Percentiles rank a stretch among this genome's conserved stretches.
These are phyloP conservation scores for Heterobasidion occidentale DNA, from an alignment of 1,284 basidiomycete species.

Conservation along the genomic window DNA sequence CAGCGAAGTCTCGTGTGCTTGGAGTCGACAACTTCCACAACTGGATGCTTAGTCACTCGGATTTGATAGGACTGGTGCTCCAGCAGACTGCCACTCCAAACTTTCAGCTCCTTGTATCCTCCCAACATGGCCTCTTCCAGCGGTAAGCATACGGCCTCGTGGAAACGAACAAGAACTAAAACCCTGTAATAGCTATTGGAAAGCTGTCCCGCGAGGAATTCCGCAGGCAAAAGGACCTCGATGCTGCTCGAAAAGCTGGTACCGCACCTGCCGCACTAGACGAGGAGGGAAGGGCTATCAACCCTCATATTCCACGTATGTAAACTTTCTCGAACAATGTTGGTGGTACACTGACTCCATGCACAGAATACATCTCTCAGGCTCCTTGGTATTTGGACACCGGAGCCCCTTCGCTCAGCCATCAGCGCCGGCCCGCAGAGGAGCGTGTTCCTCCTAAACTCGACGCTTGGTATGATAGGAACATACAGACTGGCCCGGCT, in stretches of 20 bases:
- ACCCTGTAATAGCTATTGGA: constrained; percentile 28
- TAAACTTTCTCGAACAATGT: too few species aligned
- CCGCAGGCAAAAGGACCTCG: constrained; percentile 90
- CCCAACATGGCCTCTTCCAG: constrained; percentile 11
- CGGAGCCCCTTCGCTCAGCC: constrained; percentile 84
- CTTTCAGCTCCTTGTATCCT: too few species aligned
- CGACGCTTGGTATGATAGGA: constrained; percentile 90
- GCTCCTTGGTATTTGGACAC: constrained; percentile 98
- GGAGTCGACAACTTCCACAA: too few species aligned
- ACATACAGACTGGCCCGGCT: constrained; percentile 79
- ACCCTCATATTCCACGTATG: constrained; percentile 95
- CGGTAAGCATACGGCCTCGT: constrained; percentile 2
- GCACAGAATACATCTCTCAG: constrained; percentile 85
- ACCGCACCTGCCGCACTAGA: constrained; percentile 94
- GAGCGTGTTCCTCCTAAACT: constrained; percentile 65
- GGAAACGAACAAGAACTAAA: neutral
- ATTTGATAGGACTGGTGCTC: too few species aligned
- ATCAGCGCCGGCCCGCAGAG: constrained; percentile 81
- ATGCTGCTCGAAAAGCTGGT: constrained; percentile 94
- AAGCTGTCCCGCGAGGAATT: constrained; percentile 93
- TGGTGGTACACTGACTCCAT: neutral
- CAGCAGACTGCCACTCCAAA: too few species aligned
- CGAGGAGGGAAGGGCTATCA: constrained; percentile 91
- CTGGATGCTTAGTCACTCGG: too few species aligned
- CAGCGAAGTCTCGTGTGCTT: too few species aligned